phyloP scores from a whole-genome alignment of 2,329 filamentous ascomycete genomes.

The Tricladium varicosporioides region DNA sequence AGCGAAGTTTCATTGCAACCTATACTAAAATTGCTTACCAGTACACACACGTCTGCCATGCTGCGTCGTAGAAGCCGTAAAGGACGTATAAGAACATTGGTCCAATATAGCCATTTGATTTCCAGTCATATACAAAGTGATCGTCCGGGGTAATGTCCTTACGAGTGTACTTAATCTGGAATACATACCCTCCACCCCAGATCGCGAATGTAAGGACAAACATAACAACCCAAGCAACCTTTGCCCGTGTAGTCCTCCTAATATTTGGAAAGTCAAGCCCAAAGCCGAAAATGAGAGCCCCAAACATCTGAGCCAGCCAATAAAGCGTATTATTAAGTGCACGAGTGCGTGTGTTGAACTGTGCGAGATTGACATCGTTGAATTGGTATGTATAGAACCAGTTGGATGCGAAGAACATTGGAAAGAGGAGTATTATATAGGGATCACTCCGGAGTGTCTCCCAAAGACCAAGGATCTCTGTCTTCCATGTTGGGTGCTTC shows the following conservation, averaged over 20 bases:
- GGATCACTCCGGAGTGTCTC: conserved; percentile 67
- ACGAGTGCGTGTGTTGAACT: conserved; percentile 70
- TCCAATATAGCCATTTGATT: conserved; percentile 61
- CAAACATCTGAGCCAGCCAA: conserved; percentile 73
- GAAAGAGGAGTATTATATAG: conserved; percentile 72
- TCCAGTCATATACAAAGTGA: conserved; percentile 38
- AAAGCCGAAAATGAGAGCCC: conserved; percentile 70
- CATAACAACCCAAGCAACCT: conserved; percentile 56
- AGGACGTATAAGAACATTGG: conserved; percentile 86
- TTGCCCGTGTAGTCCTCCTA: conserved; percentile 65
- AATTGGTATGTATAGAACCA: conserved; percentile 79
- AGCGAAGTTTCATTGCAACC: conserved; percentile 32
- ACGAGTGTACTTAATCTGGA: conserved; percentile 59
- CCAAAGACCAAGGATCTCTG: conserved; percentile 71
- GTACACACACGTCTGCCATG: conserved; percentile 85
- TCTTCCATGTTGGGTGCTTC: conserved; percentile 82
- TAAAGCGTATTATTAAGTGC: conserved; percentile 75
- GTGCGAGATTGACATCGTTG: conserved; percentile 65
- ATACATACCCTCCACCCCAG: conserved; percentile 79
- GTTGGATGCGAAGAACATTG: conserved; percentile 76
- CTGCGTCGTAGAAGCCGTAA: conserved; percentile 83
- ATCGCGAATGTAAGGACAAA: conserved; percentile 68
- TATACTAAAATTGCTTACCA: conserved; percentile 66
- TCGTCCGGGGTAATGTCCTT: conserved; percentile 10
- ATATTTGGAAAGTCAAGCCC: conserved; percentile 60